Percentiles rank a stretch among this genome's conserved stretches.
These are phyloP conservation scores for Pythium oligandrum DNA, from an alignment of 352 stramenopile genomes.

Conservation along the genomic window DNA sequence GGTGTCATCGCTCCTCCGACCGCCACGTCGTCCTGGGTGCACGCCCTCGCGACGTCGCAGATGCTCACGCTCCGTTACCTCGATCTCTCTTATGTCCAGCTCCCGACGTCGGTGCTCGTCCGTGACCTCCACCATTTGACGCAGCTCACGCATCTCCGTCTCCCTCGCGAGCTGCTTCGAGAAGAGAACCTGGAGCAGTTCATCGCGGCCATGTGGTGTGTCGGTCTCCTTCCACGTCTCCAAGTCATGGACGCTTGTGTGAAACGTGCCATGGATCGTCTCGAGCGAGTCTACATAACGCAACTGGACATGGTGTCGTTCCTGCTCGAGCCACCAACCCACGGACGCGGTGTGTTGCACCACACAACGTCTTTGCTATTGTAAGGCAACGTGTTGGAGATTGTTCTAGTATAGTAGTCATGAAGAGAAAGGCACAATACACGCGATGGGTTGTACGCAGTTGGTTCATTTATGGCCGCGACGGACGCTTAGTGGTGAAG, in stretches of 20 bases:
- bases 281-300: conserved; percentile 63
- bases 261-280: conserved; percentile 52
- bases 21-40: conserved; percentile 61
- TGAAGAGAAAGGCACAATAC: too few species aligned
- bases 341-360: conserved; percentile 1
- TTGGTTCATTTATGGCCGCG: too few species aligned
- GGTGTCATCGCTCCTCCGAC: conserved; percentile 48
- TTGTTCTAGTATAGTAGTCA: too few species aligned
- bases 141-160: conserved; percentile 52
- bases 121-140: conserved; percentile 45
- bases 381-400: neutral
- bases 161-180: conserved; percentile 57
- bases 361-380: conserved; percentile 16
- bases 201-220: conserved; percentile 54
- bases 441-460: too few species aligned
- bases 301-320: conserved; percentile 71
- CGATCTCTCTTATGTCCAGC: conserved; percentile 46
- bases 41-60: conserved; percentile 43
- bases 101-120: conserved; percentile 62
- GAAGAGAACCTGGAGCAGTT: conserved; percentile 76
- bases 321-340: conserved; percentile 26
- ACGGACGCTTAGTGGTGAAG: conserved; percentile 54
- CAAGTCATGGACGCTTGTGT: conserved; percentile 56
- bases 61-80: conserved; percentile 51
- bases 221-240: conserved; percentile 40